These are phyloP conservation scores for Debaryomyces udenii DNA, from an alignment of 1,139 yeast species.

Conservation along the genomic window DNA sequence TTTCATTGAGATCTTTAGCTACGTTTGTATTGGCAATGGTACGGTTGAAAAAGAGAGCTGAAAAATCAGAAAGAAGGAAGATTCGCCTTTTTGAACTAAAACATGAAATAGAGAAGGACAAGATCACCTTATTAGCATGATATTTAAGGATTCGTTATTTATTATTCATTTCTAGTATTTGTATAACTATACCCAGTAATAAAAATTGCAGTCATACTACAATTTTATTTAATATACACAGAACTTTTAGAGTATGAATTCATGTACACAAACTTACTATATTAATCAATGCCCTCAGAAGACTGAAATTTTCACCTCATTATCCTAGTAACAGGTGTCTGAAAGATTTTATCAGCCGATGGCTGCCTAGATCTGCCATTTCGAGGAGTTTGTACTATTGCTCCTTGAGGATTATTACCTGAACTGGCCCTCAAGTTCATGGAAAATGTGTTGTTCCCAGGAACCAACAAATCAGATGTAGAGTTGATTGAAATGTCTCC, in stretches of 20 bases:
- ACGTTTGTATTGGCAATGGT: conserved; percentile 60
- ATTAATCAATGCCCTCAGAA: too few species aligned
- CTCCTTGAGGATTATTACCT: conserved; percentile 12
- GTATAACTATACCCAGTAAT: conserved; percentile 4
- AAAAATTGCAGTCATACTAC: too few species aligned
- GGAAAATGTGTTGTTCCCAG: conserved; percentile 33
- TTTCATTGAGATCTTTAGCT: conserved; percentile 42
- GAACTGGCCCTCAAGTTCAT: conserved; percentile 24
- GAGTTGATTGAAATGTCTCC: conserved; percentile 38
- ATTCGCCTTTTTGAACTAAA: conserved; percentile 29
- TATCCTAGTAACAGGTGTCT: conserved; percentile 46
- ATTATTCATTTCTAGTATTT: conserved; percentile 2
- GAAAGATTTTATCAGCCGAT: conserved; percentile 44
- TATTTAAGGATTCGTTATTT: conserved; percentile 2
- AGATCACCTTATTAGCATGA: conserved; percentile 12
- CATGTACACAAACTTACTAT: not conserved
- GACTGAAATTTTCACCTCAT: too few species aligned
- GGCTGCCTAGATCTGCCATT: conserved; percentile 41
- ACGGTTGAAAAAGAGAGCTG: conserved; percentile 46
- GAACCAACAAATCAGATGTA: conserved; percentile 32
- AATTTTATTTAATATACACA: conserved; percentile 5
- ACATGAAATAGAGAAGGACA: conserved; percentile 28
- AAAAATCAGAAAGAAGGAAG: conserved; percentile 30
- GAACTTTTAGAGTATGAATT: not conserved
- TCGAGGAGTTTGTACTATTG: conserved; percentile 41